Conservation (phyloP, 495 filamentous ascomycete genomes). For the Hypomontagnella monticulosa region DNA sequence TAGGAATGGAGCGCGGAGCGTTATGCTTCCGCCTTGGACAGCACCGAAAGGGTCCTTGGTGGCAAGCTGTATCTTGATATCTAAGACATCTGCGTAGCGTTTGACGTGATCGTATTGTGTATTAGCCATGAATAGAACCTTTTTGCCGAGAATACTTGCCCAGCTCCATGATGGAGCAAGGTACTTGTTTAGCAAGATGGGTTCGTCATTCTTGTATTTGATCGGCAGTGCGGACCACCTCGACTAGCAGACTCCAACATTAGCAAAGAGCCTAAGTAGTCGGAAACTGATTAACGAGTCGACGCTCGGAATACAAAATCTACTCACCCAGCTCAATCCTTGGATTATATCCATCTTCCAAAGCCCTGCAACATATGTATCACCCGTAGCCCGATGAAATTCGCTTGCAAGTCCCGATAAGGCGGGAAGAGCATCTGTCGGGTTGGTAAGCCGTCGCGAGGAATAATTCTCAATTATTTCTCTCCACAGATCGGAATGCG, state of each 20-base stretch:
- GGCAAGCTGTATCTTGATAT: constrained; percentile 18
- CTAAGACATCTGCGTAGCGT: constrained; percentile 34
- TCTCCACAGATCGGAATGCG: constrained; percentile 40
- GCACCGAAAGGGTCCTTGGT: constrained; percentile 38
- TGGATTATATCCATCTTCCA: constrained; percentile 37
- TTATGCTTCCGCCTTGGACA: constrained; percentile 32
- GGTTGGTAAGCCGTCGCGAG: constrained; percentile 34
- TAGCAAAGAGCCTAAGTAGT: background rate
- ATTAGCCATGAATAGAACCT: constrained; percentile 20
- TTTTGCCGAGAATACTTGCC: constrained; percentile 37
- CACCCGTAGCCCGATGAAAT: constrained; percentile 37
- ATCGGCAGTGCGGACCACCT: background rate
- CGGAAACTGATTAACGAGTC: background rate
- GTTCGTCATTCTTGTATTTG: constrained; percentile 1
- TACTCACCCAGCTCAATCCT: constrained; percentile 27
- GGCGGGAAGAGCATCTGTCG: constrained; percentile 33
- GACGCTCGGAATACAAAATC: background rate
- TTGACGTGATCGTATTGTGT: constrained; percentile 26
- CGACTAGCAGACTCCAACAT: background rate
- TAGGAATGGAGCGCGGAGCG: constrained; percentile 29
- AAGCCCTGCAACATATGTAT: constrained; percentile 39
- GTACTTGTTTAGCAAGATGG: constrained; percentile 17
- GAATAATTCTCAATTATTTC: constrained; percentile 39
- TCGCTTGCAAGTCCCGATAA: constrained; percentile 39
- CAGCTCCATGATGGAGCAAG: constrained; percentile 47